A percentile compares a stretch with the other conserved stretches of the same genome.
Evolutionary conservation across 2,329 filamentous ascomycete species (phyloP).

Genomic region (Phialocephala sp.): DNA sequence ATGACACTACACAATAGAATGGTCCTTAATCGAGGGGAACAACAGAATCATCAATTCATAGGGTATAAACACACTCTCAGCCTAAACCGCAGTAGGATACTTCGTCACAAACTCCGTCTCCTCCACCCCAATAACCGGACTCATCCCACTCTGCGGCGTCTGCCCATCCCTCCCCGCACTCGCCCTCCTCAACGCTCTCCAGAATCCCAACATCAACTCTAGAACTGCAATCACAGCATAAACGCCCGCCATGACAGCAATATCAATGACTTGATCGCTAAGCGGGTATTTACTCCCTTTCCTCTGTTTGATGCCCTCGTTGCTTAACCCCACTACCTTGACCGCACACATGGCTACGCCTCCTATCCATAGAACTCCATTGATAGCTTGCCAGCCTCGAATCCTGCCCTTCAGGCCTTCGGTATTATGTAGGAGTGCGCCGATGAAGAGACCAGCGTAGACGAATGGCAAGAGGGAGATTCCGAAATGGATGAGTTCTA

Average conservation of each 20-base stretch:
- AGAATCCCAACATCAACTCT: slow-evolving; percentile 37
- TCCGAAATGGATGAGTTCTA: slow-evolving; percentile 41
- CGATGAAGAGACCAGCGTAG: slow-evolving; percentile 42
- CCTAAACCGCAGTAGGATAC: slow-evolving; percentile 20
- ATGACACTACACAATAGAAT: neutral
- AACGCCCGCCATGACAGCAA: slow-evolving; percentile 44
- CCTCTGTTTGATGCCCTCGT: slow-evolving; percentile 38
- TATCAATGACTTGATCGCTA: slow-evolving; percentile 43
- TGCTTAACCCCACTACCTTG: slow-evolving; percentile 40
- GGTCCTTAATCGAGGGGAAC: neutral
- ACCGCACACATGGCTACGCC: slow-evolving; percentile 39
- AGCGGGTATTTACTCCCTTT: slow-evolving; percentile 43
- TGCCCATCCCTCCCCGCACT: slow-evolving; percentile 13
- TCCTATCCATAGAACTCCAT: slow-evolving; percentile 41
- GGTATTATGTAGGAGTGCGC: slow-evolving; percentile 35
- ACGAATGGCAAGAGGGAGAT: slow-evolving; percentile 45
- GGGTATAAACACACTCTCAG: slow-evolving; percentile 10
- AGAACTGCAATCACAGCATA: slow-evolving; percentile 40
- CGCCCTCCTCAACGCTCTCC: slow-evolving; percentile 29
- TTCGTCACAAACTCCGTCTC: slow-evolving; percentile 18
- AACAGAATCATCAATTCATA: neutral
- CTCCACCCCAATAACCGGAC: slow-evolving; percentile 18
- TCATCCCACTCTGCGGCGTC: slow-evolving; percentile 25
- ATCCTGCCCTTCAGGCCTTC: slow-evolving; percentile 33
- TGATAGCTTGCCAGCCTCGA: slow-evolving; percentile 38